Evolutionary conservation across 2,329 filamentous ascomycete species (phyloP), one percentile per base, ranked within the genome.

Genomic region (Chaetomium sp.): DNA sequence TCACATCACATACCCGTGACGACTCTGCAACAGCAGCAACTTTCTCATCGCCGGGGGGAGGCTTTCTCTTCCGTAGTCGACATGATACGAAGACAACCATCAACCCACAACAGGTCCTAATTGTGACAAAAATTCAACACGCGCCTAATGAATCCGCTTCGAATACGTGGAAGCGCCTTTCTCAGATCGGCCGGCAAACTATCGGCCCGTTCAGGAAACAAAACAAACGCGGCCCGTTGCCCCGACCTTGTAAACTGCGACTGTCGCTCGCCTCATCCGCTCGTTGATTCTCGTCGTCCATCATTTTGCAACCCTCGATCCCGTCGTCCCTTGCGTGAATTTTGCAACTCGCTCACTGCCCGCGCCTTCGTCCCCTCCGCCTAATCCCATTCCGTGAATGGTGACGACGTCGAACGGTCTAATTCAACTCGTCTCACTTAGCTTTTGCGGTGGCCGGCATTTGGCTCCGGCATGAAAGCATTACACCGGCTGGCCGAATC

Each of bases 31-130:
- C 53, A 54, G 48, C 45, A 54, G 48, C 52, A 46, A 27, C 19
- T 34, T 50, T 49, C 44, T 32, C 36, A 35, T 44, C 42, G 9
- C 51, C 47, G 44, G 50, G 57, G 57, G 46, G 19, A 27, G 19
- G 19, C 19, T 7, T 48, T 52, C 34, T 52, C 53, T 54, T 56
- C 49, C 51, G 54, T 59, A 59, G 57, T 53, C 57, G 57, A 45
- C 57, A 56, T 59, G 57, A 56, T 59, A 48, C 57, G 54, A 46
- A 49, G 50, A 47, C 53, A 11, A 56, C 37, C 57, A 37, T 56
- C 57, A 59, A 52, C 57, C 34, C 47, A 43, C 54, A 54, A 35
- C 51, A 54, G 33, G 19, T 51, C n/a, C 49, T 56, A 40, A 56
- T 56, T 45, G 57, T 59, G 57, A 59, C 51, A 53, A 47, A 27